phyloP scores from a whole-genome alignment of 2,329 filamentous ascomycete species.

The Xylariaceae sp. region DNA sequence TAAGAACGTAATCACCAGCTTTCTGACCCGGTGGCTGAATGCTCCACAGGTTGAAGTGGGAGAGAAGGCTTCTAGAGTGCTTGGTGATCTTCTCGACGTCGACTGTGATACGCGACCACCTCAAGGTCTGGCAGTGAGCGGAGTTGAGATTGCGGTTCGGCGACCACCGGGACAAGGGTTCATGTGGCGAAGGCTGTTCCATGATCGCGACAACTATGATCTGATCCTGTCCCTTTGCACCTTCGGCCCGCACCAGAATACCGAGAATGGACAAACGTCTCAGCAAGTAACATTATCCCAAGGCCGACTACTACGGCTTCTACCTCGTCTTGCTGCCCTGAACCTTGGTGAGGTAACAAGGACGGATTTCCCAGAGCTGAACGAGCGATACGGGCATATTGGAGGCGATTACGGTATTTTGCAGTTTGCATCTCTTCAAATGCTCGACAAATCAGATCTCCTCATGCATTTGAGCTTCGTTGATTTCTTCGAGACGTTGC shows the following conservation, averaged over 20 bases:
- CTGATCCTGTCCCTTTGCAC: slow-evolving; percentile 43
- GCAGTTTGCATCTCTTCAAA: slow-evolving; percentile 49
- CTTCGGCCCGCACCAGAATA: slow-evolving; percentile 29
- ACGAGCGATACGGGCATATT: slow-evolving; percentile 23
- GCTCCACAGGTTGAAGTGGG: slow-evolving; percentile 54
- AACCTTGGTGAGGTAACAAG: slow-evolving; percentile 42
- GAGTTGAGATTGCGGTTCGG: slow-evolving; percentile 37
- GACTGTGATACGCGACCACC: slow-evolving; percentile 46
- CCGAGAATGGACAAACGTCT: slow-evolving; percentile 22
- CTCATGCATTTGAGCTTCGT: slow-evolving; percentile 51
- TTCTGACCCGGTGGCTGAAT: slow-evolving; percentile 53
- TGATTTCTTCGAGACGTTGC: slow-evolving; percentile 53
- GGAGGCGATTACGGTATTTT: slow-evolving; percentile 41
- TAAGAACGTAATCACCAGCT: slow-evolving; percentile 45
- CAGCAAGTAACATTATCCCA: slow-evolving; percentile 50
- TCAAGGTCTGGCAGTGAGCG: slow-evolving; percentile 30
- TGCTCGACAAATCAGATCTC: slow-evolving; percentile 49
- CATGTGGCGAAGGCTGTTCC: slow-evolving; percentile 54
- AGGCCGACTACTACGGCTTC: slow-evolving; percentile 49
- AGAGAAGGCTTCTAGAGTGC: slow-evolving; percentile 48
- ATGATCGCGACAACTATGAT: slow-evolving; percentile 42
- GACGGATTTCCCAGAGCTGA: slow-evolving; percentile 37
- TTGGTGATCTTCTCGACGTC: slow-evolving; percentile 54
- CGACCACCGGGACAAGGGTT: slow-evolving; percentile 47
- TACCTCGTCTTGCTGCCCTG: slow-evolving; percentile 49